A percentile compares a stretch with the other conserved stretches of the same genome.
Conservation (phyloP, 2,329 filamentous ascomycete genomes). For the Corynespora cassiicola region DNA sequence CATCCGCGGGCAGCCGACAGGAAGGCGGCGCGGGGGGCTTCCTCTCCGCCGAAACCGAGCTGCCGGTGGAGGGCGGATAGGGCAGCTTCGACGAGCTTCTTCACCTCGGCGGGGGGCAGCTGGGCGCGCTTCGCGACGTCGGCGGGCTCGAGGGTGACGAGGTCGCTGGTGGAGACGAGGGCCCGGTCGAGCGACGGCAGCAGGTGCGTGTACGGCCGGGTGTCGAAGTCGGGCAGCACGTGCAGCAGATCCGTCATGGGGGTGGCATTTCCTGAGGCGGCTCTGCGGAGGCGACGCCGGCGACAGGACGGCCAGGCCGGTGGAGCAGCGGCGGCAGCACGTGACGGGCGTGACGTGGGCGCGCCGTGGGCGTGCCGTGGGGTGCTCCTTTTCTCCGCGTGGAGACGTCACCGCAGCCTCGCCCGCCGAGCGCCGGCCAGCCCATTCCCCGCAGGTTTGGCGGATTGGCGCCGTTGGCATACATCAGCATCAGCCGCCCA, state of each 20-base stretch:
- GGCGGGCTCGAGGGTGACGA: constrained; percentile 81
- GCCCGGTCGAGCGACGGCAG: constrained; percentile 81
- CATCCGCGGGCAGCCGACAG: constrained; percentile 44
- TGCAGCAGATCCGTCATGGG: constrained; percentile 84
- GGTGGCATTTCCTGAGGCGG: constrained; percentile 36
- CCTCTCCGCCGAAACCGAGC: constrained; percentile 52
- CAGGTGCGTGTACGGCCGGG: constrained; percentile 73
- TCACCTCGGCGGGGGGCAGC: constrained; percentile 80
- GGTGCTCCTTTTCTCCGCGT: constrained; percentile 26
- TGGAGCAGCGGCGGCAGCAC: neutral
- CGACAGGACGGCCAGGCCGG: neutral
- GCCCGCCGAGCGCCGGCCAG: constrained; percentile 5
- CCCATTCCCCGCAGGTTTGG: constrained; percentile 25
- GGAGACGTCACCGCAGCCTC: constrained; percentile 22
- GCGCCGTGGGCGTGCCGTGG: neutral
- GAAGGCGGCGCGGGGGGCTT: constrained; percentile 22
- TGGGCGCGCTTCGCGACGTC: constrained; percentile 87
- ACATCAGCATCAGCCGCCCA: constrained; percentile 15
- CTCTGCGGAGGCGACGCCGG: constrained; percentile 31
- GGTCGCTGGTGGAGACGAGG: constrained; percentile 78
- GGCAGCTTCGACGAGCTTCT: constrained; percentile 72
- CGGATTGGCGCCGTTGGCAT: no score
- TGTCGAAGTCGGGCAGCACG: constrained; percentile 81
- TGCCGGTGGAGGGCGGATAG: constrained; percentile 71
- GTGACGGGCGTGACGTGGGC: constrained; percentile 1